Base-by-base conservation (phyloP, 108 stramenopile genomes). In the Conticribra weissflogii region DNA sequence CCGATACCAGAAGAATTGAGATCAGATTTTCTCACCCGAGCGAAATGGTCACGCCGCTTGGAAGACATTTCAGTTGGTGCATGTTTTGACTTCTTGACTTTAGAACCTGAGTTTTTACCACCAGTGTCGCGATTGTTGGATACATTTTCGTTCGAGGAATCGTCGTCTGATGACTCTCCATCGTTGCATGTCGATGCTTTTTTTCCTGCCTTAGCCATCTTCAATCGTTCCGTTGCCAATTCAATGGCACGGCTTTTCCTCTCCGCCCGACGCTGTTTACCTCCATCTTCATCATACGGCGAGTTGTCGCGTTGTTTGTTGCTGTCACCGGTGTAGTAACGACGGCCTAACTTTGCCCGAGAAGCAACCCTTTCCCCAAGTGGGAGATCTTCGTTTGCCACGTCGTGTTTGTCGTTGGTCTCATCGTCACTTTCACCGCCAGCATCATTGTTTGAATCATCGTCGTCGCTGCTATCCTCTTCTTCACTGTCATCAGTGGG, bases 61-160 rank as follows among this genome's bases (percentile, higher is more conserved):
- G 90, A 92, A 17, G 95, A 96, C 45, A 81, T 88, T 84, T 90
- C 88, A 2, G 92, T 88, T 0, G 92, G 95, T 49, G 88, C 86
- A 68, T 90, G 87, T 61, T 87, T 88, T 14, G 84, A 87, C 58
- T 81, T 86, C 66, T 71, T 73, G 24, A 58, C 48, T 60, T 78
- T 78, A 21, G 30, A n/a, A 15, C 2, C 17, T 29, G 19, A 17
- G 15, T 22, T 31, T 50, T 25, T 59, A 24, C 62, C 46, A 12
- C 49, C 54, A 52, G 64, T 47, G 14, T 61, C 36, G 45, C 21
- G 41, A 5, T 68, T 41, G n/a, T 46, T 28, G 23, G 3, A 31
- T 0, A 45, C 21, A 21, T 0, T 30, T 8, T 52, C 27, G 2
- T 1, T 18, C 8, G 31, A 4, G 21, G 48, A 60, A 4, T 15